These are phyloP conservation scores for Wallacemonas rigidus DNA, from an alignment of 208 protist species.

Conservation along the genomic window DNA sequence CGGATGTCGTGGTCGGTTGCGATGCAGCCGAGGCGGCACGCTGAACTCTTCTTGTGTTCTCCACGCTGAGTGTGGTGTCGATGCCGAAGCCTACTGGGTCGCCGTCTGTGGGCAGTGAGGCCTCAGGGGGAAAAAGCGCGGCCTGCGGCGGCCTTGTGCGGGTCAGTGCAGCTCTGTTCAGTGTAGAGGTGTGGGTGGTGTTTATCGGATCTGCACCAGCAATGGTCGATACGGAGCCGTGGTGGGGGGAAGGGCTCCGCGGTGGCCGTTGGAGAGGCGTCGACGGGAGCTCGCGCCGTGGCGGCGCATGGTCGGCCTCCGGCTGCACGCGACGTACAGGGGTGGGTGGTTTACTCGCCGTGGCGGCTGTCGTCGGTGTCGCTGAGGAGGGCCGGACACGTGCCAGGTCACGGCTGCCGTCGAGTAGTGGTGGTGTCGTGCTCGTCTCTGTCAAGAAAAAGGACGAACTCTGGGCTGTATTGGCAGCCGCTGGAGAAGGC, in stretches of 20 bases:
- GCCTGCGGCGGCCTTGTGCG: background rate
- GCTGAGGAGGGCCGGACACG: too few species aligned
- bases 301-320: background rate
- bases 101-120: background rate
- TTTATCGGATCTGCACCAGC: background rate
- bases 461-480: background rate
- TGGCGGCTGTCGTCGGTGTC: too few species aligned
- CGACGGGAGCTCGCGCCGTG: background rate
- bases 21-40: too few species aligned
- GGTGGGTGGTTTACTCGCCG: too few species aligned
- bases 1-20: too few species aligned
- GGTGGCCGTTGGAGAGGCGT: slow-evolving; percentile 7
- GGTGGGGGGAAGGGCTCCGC: slow-evolving; percentile 3
- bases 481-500: background rate
- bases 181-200: background rate
- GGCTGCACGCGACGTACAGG: background rate
- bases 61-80: background rate
- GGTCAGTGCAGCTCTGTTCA: background rate
- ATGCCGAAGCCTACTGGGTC: background rate
- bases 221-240: background rate
- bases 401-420: background rate
- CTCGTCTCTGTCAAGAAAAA: background rate
- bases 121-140: background rate
- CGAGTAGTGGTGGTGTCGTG: slow-evolving; percentile 8
- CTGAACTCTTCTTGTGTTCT: too few species aligned